Base-by-base conservation (phyloP, 2,329 filamentous ascomycete genomes). In the Cercospora sp. region DNA sequence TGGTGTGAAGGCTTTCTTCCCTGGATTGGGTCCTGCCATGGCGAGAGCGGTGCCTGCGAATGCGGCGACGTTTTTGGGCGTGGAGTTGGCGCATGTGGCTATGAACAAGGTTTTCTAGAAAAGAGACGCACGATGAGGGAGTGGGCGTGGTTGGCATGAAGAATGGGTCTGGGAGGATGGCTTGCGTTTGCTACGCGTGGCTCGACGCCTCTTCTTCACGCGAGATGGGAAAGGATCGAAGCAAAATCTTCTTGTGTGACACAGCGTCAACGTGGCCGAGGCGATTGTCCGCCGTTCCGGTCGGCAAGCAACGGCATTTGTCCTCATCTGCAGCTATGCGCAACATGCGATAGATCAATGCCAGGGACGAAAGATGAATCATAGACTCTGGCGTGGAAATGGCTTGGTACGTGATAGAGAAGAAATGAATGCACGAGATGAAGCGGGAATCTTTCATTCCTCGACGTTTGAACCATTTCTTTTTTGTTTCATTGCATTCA, bases 21-120 rank as follows among this genome's bases (percentile, higher is more conserved):
- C 95, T 5, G 95, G 95, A 26, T 93, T 99, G 74, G 94, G 92
- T 0, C 95, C 95, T 1, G 95, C 95, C 3, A 86, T 99, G 79
- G 91, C 93, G 10, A 89, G 95, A 81, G 95, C 95, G 4, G 93
- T 98, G 53, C 95, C 95, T 6, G 95, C 95, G 9, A 99, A 99
- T 79, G 95, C 95, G 1, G 95, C 95, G 34, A 98, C 95, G 2
- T 99, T 99, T 76, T 81, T 94, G 76, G 91, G 92, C 10, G 91
- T 95, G 7, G 92, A 95, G 83, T 80, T 94, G 79, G 92, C 92
- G 53, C 91, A 95, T 77, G 89, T 92, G 81, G 89, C 89, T 57
- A 93, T 95, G 91, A 89, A 88, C 72, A 93, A 89, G 85, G 82
- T 87, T 60, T 92, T 94, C 26, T 78, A 88, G n/a, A n/a, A 68